Percentiles rank a stretch among this genome's conserved stretches.
Evolutionary conservation across 495 filamentous ascomycete species (phyloP).

Genomic region (Chaetomidium leptoderma): DNA sequence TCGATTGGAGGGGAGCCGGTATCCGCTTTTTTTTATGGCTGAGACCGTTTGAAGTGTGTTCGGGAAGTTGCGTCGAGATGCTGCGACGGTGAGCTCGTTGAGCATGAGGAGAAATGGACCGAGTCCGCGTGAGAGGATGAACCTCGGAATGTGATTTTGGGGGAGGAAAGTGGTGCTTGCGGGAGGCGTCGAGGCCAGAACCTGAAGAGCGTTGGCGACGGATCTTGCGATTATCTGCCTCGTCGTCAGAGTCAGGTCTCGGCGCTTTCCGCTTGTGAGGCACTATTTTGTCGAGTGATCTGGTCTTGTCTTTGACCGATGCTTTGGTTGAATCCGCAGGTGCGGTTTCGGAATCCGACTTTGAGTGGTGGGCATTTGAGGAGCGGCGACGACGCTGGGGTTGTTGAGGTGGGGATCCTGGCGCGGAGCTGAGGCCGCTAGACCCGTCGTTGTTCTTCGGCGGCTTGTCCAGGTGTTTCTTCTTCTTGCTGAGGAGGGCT

Average conservation of each 20-base stretch:
- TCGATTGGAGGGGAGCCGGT: constrained; percentile 53
- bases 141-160: constrained; percentile 35
- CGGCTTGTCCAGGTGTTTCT: constrained; percentile 42
- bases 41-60: constrained; percentile 47
- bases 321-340: constrained; percentile 35
- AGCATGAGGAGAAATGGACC: constrained; percentile 61
- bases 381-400: constrained; percentile 40
- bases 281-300: constrained; percentile 36
- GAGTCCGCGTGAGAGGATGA: constrained; percentile 42
- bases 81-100: constrained; percentile 60
- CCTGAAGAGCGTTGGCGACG: constrained; percentile 48
- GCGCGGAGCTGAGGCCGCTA: constrained; percentile 52
- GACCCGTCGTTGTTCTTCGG: constrained; percentile 47
- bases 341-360: constrained; percentile 46
- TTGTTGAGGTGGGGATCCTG: constrained; percentile 44
- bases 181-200: constrained; percentile 36
- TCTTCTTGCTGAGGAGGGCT: constrained; percentile 43
- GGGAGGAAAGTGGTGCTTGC: constrained; percentile 30
- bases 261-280: constrained; percentile 44
- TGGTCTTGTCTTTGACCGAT: constrained; percentile 36
- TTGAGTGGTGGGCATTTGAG: constrained; percentile 40
- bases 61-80: constrained; percentile 57
- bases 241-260: constrained; percentile 48
- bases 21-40: constrained; percentile 53
- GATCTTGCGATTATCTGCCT: constrained; percentile 43